Conservation (phyloP, 2,329 filamentous ascomycete species). For the Curvularia sp. region DNA sequence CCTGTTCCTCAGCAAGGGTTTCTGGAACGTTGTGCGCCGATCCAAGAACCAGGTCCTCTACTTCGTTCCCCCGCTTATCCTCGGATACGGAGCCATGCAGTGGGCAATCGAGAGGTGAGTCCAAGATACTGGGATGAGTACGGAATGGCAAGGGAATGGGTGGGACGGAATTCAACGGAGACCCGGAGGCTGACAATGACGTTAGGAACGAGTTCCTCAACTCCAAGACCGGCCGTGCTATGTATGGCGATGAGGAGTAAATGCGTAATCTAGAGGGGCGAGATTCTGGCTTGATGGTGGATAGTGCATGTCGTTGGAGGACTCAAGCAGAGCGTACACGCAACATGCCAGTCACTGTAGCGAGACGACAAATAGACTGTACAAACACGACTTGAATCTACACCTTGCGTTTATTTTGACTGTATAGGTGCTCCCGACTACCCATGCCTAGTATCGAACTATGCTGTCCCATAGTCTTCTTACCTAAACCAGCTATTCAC, state of each 20-base stretch:
- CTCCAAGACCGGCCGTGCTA: slow-evolving; percentile 74
- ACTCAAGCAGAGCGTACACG: slow-evolving; percentile 12
- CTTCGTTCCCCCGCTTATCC: slow-evolving; percentile 78
- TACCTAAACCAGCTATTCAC: too few species aligned
- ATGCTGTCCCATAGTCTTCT: neutral
- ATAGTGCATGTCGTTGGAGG: neutral
- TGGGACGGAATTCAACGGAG: neutral
- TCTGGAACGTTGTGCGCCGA: slow-evolving; percentile 96
- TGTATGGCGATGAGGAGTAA: slow-evolving; percentile 54
- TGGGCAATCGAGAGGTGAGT: slow-evolving; percentile 91
- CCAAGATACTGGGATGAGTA: neutral
- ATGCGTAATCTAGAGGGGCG: neutral
- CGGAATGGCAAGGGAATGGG: neutral
- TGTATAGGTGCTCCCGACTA: neutral
- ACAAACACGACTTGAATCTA: slow-evolving; percentile 23
- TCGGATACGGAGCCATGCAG: slow-evolving; percentile 81
- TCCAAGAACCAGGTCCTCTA: slow-evolving; percentile 87
- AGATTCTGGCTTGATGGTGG: slow-evolving; percentile 16
- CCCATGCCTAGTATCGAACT: neutral
- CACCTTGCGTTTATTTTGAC: neutral
- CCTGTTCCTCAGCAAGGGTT: slow-evolving; percentile 75
- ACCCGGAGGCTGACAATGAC: slow-evolving; percentile 10
- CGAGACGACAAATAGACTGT: slow-evolving; percentile 33
- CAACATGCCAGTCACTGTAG: slow-evolving; percentile 21
- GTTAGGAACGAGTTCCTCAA: slow-evolving; percentile 79